phyloP scores from a whole-genome alignment of 139 green algal genomes.

The Pleodorina starrii region DNA sequence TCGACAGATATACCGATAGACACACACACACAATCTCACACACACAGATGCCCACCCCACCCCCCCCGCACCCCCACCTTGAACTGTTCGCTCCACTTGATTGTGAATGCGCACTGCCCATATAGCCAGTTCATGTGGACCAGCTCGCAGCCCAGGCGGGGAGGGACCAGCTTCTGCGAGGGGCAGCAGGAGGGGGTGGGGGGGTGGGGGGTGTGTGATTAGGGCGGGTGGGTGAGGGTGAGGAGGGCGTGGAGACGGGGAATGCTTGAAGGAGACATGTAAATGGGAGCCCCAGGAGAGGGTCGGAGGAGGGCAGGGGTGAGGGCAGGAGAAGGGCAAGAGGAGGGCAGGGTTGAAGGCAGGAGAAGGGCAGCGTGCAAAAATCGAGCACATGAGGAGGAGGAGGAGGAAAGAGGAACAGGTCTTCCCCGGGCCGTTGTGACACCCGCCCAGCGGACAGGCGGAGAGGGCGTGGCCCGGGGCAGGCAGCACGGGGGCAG shows the following conservation, averaged over 20 bases:
- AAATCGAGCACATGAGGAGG: too few species aligned
- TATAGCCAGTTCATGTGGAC: slow-evolving; percentile 25
- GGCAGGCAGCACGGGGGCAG: too few species aligned
- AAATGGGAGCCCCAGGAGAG: background rate
- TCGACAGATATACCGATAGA: too few species aligned
- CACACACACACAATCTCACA: too few species aligned
- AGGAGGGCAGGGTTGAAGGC: too few species aligned
- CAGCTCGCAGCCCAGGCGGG: background rate
- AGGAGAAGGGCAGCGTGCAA: too few species aligned
- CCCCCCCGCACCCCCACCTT: slow-evolving; percentile 39
- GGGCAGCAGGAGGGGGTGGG: background rate
- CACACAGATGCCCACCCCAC: too few species aligned
- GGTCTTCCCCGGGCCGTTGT: too few species aligned
- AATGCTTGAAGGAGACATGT: background rate
- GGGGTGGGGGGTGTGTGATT: too few species aligned
- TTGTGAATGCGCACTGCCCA: slow-evolving; percentile 26
- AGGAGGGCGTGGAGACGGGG: background rate
- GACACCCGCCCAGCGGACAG: too few species aligned
- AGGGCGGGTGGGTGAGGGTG: background rate
- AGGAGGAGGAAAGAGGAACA: too few species aligned
- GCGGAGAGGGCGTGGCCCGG: too few species aligned
- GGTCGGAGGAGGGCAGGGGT: background rate
- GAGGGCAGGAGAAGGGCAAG: background rate
- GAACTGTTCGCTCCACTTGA: slow-evolving; percentile 57
- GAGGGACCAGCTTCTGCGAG: background rate